Evolutionary conservation across 2,329 filamentous ascomycete species (phyloP), one percentile per base, ranked within the genome.

Genomic region (Xylariales sp.): DNA sequence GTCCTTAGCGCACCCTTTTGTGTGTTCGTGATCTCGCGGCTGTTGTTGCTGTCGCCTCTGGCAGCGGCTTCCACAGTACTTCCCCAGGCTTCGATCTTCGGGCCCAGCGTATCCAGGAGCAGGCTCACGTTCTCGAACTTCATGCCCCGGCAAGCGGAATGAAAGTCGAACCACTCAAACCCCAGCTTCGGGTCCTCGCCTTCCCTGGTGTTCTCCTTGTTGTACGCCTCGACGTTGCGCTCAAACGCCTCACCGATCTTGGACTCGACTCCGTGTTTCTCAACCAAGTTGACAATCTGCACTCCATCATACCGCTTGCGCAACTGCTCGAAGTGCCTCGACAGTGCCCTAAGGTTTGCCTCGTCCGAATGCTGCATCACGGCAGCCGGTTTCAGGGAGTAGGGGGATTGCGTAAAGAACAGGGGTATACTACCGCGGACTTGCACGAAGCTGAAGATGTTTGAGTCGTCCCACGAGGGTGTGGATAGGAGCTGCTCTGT

Each of bases 121-220:
- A 84, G 70, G 43, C 82, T 85, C 10, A 97, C 90, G 45, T 97
- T 97, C 57, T 97, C 91, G 56, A 97, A 98, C 52, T 88, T 94
- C 91, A 98, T 96, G 0, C 93, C 93, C 12, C 88, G 84, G 57
- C 93, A 97, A 20, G 86, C 86, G 14, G 81, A 75, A 60, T 97
- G 93, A 55, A 98, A 98, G 58, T 98, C 93, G 54, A 97, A 98
- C 93, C 93, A 98, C 58, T 95, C 88, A 55, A 95, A 94, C 0
- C 71, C 74, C 10, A 93, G 64, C 8, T 69, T 60, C 2, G 48
- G 50, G 12, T 49, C 59, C 16, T 78, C 70, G 8, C 29, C 29
- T 3, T 39, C 36, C 8, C 18, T 22, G 15, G 72, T 59, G 4
- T 72, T 69, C 31, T 76, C 70, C 6, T 82, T 72, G 48, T 93